A percentile compares a stretch with the other conserved stretches of the same genome.
Conservation (phyloP, 805 yeast genomes). For the Ogataea angusta region DNA sequence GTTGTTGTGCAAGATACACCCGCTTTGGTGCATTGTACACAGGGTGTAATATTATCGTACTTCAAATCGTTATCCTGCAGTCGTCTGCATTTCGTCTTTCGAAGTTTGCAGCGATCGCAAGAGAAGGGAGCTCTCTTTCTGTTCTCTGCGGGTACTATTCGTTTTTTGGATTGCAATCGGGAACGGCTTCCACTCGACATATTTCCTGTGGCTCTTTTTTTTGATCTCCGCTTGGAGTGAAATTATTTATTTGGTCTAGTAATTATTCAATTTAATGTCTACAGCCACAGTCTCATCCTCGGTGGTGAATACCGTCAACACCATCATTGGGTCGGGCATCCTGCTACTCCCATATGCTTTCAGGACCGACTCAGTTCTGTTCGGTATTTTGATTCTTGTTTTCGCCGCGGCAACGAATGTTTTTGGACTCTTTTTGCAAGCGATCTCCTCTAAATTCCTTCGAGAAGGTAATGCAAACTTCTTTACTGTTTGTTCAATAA, state of each 20-base stretch:
- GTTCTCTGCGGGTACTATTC: constrained; percentile 37
- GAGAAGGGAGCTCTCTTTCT: constrained; percentile 42
- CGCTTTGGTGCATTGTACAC: constrained; percentile 37
- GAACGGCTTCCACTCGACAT: constrained; percentile 1
- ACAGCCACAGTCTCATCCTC: constrained; percentile 54
- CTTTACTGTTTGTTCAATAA: constrained; percentile 64
- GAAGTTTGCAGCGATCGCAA: constrained; percentile 44
- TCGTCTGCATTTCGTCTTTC: constrained; percentile 43
- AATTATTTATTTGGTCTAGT: background rate
- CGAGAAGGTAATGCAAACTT: constrained; percentile 65
- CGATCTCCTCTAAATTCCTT: constrained; percentile 52
- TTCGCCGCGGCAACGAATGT: constrained; percentile 66
- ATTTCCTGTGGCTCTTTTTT: background rate
- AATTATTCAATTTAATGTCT: background rate
- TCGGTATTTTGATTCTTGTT: constrained; percentile 54
- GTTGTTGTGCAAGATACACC: constrained; percentile 40
- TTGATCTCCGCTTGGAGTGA: background rate
- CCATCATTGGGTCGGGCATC: constrained; percentile 79
- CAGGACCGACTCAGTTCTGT: constrained; percentile 59
- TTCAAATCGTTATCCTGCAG: constrained; percentile 31
- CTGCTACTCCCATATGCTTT: constrained; percentile 74
- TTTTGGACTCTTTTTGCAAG: constrained; percentile 63
- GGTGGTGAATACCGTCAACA: constrained; percentile 63
- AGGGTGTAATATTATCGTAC: constrained; percentile 39
- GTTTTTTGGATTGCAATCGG: constrained; percentile 29